These are phyloP conservation scores for Coriaria nepalensis DNA, from an alignment of 306 rosid species.

Conservation along the genomic window DNA sequence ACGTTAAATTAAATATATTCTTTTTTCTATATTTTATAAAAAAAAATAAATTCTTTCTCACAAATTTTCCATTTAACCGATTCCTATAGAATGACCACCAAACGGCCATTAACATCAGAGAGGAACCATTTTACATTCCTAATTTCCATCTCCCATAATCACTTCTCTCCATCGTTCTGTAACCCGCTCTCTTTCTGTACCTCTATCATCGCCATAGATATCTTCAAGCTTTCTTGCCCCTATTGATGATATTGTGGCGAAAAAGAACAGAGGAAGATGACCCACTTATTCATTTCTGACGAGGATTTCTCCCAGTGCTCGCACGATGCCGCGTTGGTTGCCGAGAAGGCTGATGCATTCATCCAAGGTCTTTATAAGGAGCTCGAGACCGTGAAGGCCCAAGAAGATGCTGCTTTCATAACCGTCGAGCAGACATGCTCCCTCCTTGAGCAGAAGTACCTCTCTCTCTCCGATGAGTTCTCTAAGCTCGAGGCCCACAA, in stretches of 20 bases:
- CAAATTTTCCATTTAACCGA: too few relatives aligned
- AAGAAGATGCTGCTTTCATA: slow-evolving; percentile 63
- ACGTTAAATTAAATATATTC: too few relatives aligned
- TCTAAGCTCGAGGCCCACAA: slow-evolving; percentile 54
- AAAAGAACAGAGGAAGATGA: slow-evolving; percentile 16
- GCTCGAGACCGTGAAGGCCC: slow-evolving; percentile 71
- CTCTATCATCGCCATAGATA: too few relatives aligned
- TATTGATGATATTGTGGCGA: too few relatives aligned
- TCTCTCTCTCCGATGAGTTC: slow-evolving; percentile 58
- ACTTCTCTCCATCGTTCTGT: too few relatives aligned
- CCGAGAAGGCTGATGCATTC: slow-evolving; percentile 72
- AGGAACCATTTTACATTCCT: not conserved
- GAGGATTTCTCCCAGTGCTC: slow-evolving; percentile 66
- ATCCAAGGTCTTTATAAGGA: slow-evolving; percentile 57
- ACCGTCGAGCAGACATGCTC: slow-evolving; percentile 95
- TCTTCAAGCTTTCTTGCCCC: not conserved
- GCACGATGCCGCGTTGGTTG: slow-evolving; percentile 35
- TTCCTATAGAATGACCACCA: too few relatives aligned
- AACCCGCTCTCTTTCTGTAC: not conserved
- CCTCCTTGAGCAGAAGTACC: slow-evolving; percentile 82
- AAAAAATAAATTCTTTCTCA: too few relatives aligned
- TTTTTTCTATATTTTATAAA: too few relatives aligned
- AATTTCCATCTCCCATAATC: not conserved
- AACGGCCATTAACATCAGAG: too few relatives aligned
- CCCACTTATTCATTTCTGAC: slow-evolving; percentile 56